A percentile compares a stretch with the other conserved stretches of the same genome.
Evolutionary conservation across 257 asterid species (phyloP).

Genomic region (Solanum lycopersicoides): DNA sequence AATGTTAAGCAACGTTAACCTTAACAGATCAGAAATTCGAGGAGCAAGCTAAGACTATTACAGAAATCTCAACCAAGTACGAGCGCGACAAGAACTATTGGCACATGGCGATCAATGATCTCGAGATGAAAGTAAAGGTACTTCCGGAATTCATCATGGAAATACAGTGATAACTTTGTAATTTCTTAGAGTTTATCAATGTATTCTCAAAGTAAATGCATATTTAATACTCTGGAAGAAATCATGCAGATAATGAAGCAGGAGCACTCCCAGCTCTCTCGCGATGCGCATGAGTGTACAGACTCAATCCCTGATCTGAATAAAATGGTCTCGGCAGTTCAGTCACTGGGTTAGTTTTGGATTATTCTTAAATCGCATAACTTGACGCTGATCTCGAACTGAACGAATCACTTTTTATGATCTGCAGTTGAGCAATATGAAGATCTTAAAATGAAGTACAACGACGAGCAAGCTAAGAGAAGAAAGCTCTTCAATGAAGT

Average conservation of each 20-base stretch:
- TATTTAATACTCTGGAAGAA: not conserved
- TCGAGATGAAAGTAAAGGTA: slow-evolving; percentile 76
- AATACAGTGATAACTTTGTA: not conserved
- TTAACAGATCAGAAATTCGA: slow-evolving; percentile 59
- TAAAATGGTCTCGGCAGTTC: slow-evolving; percentile 86
- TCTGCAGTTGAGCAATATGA: slow-evolving; percentile 89
- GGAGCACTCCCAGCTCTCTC: slow-evolving; percentile 75
- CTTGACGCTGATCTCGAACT: not conserved
- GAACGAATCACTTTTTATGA: slow-evolving; percentile 1
- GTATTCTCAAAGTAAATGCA: not conserved
- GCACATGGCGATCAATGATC: slow-evolving; percentile 40
- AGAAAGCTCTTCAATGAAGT: slow-evolving; percentile 85
- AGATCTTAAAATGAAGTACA: slow-evolving; percentile 83
- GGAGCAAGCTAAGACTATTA: slow-evolving; percentile 49
- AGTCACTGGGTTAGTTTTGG: slow-evolving; percentile 65
- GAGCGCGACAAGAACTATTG: slow-evolving; percentile 57
- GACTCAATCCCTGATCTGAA: slow-evolving; percentile 81
- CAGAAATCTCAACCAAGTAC: slow-evolving; percentile 52
- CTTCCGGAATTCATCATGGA: not conserved
- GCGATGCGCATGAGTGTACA: slow-evolving; percentile 79
- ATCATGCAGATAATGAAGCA: slow-evolving; percentile 63
- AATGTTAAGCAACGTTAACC: not conserved
- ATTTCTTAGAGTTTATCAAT: not conserved
- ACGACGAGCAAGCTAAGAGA: slow-evolving; percentile 85
- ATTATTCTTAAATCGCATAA: not conserved